Conservation (phyloP, 2,329 filamentous ascomycete genomes). For the Penicillium corylophilum region DNA sequence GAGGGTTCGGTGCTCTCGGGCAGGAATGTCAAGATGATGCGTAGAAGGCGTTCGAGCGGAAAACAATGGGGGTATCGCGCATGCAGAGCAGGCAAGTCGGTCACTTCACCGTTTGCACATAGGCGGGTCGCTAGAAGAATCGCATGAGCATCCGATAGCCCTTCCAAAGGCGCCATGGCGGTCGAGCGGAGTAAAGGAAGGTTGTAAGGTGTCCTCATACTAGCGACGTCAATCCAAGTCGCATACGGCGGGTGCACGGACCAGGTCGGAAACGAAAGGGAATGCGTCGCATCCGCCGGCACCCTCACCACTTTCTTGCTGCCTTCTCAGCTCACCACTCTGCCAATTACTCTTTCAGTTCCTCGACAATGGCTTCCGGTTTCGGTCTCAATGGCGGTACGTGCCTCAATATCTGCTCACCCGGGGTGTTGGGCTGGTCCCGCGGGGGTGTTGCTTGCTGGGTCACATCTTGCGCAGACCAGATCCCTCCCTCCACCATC, state of each 20-base stretch:
- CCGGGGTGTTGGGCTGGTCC: slow-evolving; percentile 3
- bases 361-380: slow-evolving; percentile 49
- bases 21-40: slow-evolving; percentile 62
- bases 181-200: slow-evolving; percentile 10
- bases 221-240: slow-evolving; percentile 23
- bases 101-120: slow-evolving; percentile 55
- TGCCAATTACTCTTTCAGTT: slow-evolving; percentile 20
- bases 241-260: slow-evolving; percentile 29
- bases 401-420: slow-evolving; percentile 20
- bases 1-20: slow-evolving; percentile 57
- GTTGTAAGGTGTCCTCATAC: slow-evolving; percentile 29
- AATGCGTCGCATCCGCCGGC: slow-evolving; percentile 33
- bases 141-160: slow-evolving; percentile 56
- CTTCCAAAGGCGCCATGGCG: slow-evolving; percentile 39
- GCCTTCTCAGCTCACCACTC: slow-evolving; percentile 21
- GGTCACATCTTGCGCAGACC: slow-evolving; percentile 19
- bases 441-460: slow-evolving; percentile 9
- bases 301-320: slow-evolving; percentile 25
- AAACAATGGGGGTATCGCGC: slow-evolving; percentile 50
- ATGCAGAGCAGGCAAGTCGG: slow-evolving; percentile 52
- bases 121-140: slow-evolving; percentile 59
- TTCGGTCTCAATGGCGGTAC: slow-evolving; percentile 56
- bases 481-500: slow-evolving; percentile 17
- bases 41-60: slow-evolving; percentile 54
- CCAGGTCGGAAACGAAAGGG: slow-evolving; percentile 33